Percentiles rank a stretch among this genome's conserved stretches.
phyloP scores from a whole-genome alignment of 2,329 filamentous ascomycete genomes.

The Aspergillus japonicus region DNA sequence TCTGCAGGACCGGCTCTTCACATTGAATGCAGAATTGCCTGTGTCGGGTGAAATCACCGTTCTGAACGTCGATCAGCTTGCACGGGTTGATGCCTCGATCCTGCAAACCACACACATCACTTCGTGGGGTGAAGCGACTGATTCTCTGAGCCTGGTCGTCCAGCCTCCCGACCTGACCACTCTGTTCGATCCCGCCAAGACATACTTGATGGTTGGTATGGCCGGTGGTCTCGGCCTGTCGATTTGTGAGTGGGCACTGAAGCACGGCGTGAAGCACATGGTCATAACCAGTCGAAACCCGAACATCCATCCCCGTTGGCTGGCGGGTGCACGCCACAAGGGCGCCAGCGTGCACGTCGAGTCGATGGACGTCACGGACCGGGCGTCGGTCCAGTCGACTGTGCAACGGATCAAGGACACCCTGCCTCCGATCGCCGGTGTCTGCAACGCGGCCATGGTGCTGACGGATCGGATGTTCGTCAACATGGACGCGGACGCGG shows the following conservation, averaged over 20 bases:
- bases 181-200: too few species aligned
- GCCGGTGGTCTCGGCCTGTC: background rate
- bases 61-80: too few species aligned
- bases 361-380: slow-evolving; percentile 13
- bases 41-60: too few species aligned
- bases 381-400: background rate
- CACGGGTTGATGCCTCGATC: too few species aligned
- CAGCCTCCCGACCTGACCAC: too few species aligned
- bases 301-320: slow-evolving; percentile 24
- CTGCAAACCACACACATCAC: too few species aligned
- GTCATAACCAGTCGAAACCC: slow-evolving; percentile 33
- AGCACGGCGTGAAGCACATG: slow-evolving; percentile 16
- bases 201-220: background rate
- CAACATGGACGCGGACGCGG: slow-evolving; percentile 9
- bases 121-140: too few species aligned
- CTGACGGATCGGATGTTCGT: slow-evolving; percentile 20
- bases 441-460: slow-evolving; percentile 27
- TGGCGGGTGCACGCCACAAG: slow-evolving; percentile 1
- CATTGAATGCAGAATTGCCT: too few species aligned
- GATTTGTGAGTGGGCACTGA: background rate
- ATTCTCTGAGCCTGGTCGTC: too few species aligned
- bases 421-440: slow-evolving; percentile 26
- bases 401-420: background rate
- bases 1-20: too few species aligned
- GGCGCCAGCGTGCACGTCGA: slow-evolving; percentile 22